These are phyloP conservation scores for Solanum raphanifolium DNA, from an alignment of 257 asterid genomes.

Conservation along the genomic window DNA sequence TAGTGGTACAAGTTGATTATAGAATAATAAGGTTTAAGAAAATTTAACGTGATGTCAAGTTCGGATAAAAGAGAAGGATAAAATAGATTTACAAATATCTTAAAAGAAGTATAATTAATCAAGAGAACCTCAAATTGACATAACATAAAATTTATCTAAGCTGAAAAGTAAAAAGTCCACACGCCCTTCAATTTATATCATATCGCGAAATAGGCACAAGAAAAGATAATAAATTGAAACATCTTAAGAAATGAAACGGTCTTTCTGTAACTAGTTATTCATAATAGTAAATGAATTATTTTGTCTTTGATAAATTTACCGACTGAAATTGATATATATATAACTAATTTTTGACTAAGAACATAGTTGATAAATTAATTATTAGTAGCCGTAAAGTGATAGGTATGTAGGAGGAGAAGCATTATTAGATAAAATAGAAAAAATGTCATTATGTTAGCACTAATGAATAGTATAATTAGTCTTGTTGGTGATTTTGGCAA, in stretches of 20 bases:
- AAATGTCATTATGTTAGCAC: not conserved
- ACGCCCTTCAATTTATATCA: not conserved
- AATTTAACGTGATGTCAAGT: not conserved
- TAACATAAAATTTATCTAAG: not conserved
- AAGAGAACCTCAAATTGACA: fast-evolving
- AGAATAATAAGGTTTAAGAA: not conserved
- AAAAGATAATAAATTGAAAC: no score
- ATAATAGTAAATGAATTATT: no score
- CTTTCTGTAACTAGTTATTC: no score
- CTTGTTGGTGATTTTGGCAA: not conserved
- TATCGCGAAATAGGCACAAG: not conserved
- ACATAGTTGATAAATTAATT: not conserved
- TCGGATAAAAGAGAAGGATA: not conserved
- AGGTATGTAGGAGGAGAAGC: not conserved
- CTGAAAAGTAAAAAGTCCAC: no score
- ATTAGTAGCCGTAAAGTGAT: not conserved
- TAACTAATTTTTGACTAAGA: no score
- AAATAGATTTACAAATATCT: not conserved
- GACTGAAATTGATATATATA: no score
- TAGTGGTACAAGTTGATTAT: not conserved
- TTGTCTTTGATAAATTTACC: no score
- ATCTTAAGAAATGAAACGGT: no score
- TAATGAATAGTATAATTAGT: not conserved
- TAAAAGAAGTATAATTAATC: not conserved
- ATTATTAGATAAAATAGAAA: not conserved